Conservation (phyloP, 2,329 filamentous ascomycete species). For the Rhynchosporium agropyri region DNA sequence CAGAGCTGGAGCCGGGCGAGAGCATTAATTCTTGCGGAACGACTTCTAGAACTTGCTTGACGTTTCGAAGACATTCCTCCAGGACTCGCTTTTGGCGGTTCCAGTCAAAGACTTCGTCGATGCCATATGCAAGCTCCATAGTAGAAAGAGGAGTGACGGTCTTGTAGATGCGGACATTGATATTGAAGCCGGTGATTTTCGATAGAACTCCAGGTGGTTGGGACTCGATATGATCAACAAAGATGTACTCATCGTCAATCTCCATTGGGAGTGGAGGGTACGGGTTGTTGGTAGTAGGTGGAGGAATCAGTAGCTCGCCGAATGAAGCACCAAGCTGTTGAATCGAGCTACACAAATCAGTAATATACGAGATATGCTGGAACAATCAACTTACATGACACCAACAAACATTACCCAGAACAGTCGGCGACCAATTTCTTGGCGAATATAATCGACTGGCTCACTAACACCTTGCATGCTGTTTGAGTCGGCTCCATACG, state of each 20-base stretch:
- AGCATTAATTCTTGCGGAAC: constrained; percentile 71
- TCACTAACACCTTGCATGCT: constrained; percentile 23
- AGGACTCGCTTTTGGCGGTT: constrained; percentile 75
- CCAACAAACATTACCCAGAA: constrained; percentile 85
- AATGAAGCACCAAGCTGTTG: constrained; percentile 75
- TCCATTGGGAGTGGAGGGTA: constrained; percentile 81
- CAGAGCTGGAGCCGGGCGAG: constrained; percentile 45
- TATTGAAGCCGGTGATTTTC: constrained; percentile 77
- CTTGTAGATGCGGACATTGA: constrained; percentile 75
- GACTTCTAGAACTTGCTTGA: constrained; percentile 68
- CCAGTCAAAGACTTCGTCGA: constrained; percentile 75
- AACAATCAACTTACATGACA: constrained; percentile 55
- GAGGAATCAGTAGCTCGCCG: constrained; percentile 73
- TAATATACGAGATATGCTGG: constrained; percentile 23
- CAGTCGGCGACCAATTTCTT: constrained; percentile 74
- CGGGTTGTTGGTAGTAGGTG: constrained; percentile 72
- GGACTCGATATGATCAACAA: constrained; percentile 67
- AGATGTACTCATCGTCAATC: constrained; percentile 82
- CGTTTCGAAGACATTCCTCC: constrained; percentile 68
- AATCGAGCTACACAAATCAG: constrained; percentile 59
- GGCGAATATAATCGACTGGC: constrained; percentile 65
- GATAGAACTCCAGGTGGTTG: constrained; percentile 72
- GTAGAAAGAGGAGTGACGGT: constrained; percentile 79
- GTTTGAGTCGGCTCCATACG: constrained; percentile 32
- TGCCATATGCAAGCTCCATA: constrained; percentile 81